Base-by-base conservation (phyloP, 2,329 filamentous ascomycete species). In the Bipolaris cookei region DNA sequence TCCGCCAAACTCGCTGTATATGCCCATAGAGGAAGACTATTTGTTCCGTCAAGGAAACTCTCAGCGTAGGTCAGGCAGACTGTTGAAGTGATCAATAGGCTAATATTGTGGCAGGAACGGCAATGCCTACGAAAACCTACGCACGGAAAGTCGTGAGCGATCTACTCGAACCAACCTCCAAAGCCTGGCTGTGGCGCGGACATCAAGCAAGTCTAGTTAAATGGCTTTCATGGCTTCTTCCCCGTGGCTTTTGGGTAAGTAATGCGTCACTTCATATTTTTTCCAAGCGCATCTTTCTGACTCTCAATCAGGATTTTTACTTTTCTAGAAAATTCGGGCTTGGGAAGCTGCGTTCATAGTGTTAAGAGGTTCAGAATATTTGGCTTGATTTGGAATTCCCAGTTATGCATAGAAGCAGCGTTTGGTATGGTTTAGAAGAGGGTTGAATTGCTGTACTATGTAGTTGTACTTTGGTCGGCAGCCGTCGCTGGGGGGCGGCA, bases 221-320 rank as follows among this genome's bases (percentile, higher is more conserved):
- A 20, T 45, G 42, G 42, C 42, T 45, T 32, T 45, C 42, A 6
- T 45, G 42, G 42, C 10, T 45, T 32, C 25, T 45, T 30, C 42
- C 42, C 1, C n/a, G 25, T 6, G n/a, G n/a, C 11, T 45, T 45
- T 21, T 45, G 42, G 42, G 42, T 45, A 20, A 45, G 42, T 14
- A 10, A 13, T 14, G 1, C 10, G 7, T 30, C 28, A 6, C 11
- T 32, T 32, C 20, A 23, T 42, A 13, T 8, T n/a, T 21, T 44
- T 10, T 4, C n/a, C 3, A 3, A 2, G 6, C 4, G n/a, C 2
- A 7, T 16, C 3, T 45, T 21, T 20, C 28, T 45, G 16, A 45
- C 42, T 20, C 16, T 20, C 7, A 8, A 20, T 7, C 7, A 45
- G 42, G 42, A 45, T 5, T 16, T 14, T 16, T 45, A 45, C 13